Conservation (phyloP, 768 basidiomycete genomes). For the Termitomyces titanicus region DNA sequence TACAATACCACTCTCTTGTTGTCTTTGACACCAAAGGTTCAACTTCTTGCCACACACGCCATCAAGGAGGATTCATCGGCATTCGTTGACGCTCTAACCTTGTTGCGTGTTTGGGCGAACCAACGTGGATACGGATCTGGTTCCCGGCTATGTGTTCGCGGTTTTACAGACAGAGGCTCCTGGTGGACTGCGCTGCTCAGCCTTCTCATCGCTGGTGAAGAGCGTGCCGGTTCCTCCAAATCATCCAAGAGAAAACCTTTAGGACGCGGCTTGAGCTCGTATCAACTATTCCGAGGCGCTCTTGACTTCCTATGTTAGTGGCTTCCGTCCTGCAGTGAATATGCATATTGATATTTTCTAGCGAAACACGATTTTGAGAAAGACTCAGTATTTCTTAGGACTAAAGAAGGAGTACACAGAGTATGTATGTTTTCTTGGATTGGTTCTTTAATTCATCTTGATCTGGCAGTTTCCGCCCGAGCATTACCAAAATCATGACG, state of each 20-base stretch:
- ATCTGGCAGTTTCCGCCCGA: slow-evolving; percentile 49
- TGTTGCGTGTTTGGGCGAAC: slow-evolving; percentile 88
- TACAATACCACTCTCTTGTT: slow-evolving; percentile 78
- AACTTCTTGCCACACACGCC: slow-evolving; percentile 52
- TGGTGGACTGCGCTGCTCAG: slow-evolving; percentile 70
- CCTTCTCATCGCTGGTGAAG: slow-evolving; percentile 66
- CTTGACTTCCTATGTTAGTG: slow-evolving; percentile 78
- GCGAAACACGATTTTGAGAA: slow-evolving; percentile 68
- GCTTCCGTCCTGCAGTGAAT: background rate
- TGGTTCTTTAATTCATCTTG: background rate
- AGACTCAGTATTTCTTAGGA: slow-evolving; percentile 58
- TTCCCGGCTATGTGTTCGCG: slow-evolving; percentile 51
- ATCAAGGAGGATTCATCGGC: slow-evolving; percentile 54
- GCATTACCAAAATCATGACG: slow-evolving; percentile 45
- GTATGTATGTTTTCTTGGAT: slow-evolving; percentile 27
- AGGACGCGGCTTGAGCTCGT: slow-evolving; percentile 82
- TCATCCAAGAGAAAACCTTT: slow-evolving; percentile 49
- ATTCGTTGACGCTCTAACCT: slow-evolving; percentile 69
- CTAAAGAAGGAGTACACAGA: slow-evolving; percentile 48
- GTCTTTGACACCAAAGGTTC: slow-evolving; percentile 41
- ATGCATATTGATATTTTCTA: slow-evolving; percentile 24
- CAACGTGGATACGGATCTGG: slow-evolving; percentile 77
- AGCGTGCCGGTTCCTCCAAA: slow-evolving; percentile 29
- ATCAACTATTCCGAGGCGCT: slow-evolving; percentile 84
- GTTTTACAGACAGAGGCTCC: slow-evolving; percentile 64